Evolutionary conservation across 108 stramenopile species (phyloP).

Genomic region (Pseudonitzschia delicatissima): DNA sequence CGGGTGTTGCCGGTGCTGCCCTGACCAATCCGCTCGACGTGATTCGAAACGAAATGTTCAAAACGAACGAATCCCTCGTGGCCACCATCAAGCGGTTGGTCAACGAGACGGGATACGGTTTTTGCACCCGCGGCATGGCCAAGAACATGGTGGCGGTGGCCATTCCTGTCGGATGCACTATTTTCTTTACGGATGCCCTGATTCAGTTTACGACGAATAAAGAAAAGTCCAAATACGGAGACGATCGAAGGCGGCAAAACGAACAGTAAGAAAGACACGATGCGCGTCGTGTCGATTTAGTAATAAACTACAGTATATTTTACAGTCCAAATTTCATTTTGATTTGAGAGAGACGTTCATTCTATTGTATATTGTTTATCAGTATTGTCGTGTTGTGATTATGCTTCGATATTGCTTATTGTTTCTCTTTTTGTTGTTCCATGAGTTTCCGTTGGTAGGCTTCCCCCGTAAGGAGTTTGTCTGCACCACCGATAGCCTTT

Average conservation of each 20-base stretch:
- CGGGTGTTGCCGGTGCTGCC: slow-evolving; percentile 94
- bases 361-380: neutral
- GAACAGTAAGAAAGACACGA: neutral
- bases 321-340: too few relatives aligned
- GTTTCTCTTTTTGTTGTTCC: slow-evolving; percentile 26
- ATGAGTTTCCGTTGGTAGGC: slow-evolving; percentile 75
- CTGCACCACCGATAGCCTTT: slow-evolving; percentile 73
- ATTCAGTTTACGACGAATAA: slow-evolving; percentile 32
- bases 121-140: slow-evolving; percentile 77
- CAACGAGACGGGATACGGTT: slow-evolving; percentile 57
- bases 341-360: too few relatives aligned
- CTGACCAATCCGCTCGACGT: slow-evolving; percentile 98
- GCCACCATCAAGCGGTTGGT: slow-evolving; percentile 50
- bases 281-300: too few relatives aligned
- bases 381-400: neutral
- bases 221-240: too few relatives aligned
- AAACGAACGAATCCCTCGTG: slow-evolving; percentile 77
- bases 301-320: too few relatives aligned
- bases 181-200: slow-evolving; percentile 93
- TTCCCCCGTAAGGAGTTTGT: slow-evolving; percentile 68
- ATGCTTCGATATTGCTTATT: too few relatives aligned
- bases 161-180: slow-evolving; percentile 92
- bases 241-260: too few relatives aligned
- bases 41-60: slow-evolving; percentile 99
- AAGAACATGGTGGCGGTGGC: slow-evolving; percentile 96